Evolutionary conservation across 2,329 filamentous ascomycete species (phyloP).

Genomic region (Venturia nashicola): DNA sequence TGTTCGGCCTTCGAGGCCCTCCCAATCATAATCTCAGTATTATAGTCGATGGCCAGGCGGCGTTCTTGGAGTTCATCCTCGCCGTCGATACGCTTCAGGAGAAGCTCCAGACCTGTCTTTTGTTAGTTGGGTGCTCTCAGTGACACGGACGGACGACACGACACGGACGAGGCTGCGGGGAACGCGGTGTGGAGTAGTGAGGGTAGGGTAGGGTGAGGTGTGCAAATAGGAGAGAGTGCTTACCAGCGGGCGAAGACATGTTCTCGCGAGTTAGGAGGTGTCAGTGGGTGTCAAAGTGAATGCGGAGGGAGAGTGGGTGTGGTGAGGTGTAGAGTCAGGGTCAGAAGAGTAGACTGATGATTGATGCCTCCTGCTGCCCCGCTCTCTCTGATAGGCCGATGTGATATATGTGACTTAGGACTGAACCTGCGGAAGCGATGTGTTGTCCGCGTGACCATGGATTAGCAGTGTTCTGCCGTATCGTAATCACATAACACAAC

Average conservation of each 20-base stretch:
- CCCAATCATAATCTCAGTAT: conserved; percentile 23
- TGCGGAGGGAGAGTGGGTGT: neutral
- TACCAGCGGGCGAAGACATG: neutral
- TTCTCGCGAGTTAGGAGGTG: neutral
- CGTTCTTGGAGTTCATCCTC: conserved; percentile 31
- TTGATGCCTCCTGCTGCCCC: neutral
- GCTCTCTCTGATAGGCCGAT: neutral
- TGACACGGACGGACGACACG: neutral
- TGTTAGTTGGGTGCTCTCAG: conserved; percentile 4
- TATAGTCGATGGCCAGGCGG: conserved; percentile 10
- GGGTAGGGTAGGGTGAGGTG: neutral
- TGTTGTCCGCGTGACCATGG: too few relatives aligned
- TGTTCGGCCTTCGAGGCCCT: conserved; percentile 31
- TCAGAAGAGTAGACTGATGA: neutral
- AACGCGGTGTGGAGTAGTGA: neutral
- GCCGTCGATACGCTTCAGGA: conserved; percentile 17
- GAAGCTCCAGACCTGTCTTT: neutral
- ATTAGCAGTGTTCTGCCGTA: neutral
- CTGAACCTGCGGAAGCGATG: neutral
- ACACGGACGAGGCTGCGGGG: neutral
- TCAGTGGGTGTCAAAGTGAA: neutral
- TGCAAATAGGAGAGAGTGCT: neutral
- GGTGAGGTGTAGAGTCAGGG: neutral
- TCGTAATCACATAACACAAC: neutral
- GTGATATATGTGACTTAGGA: neutral